These are phyloP conservation scores for Yueomyces sinensis DNA, from an alignment of 805 yeast genomes.

Conservation along the genomic window DNA sequence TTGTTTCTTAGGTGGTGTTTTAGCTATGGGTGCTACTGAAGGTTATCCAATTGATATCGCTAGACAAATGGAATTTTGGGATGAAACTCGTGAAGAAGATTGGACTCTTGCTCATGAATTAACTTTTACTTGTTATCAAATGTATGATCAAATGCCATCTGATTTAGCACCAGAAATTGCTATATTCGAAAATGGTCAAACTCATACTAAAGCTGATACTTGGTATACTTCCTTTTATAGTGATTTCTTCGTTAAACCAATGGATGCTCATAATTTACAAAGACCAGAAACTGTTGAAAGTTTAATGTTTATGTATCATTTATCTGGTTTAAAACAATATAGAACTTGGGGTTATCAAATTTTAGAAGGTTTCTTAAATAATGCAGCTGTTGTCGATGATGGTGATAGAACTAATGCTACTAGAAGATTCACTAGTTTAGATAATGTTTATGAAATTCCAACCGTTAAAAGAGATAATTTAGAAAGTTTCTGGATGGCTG, in stretches of 20 bases:
- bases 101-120: conserved; percentile 60
- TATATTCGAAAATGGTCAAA: conserved; percentile 47
- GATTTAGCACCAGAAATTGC: conserved; percentile 87
- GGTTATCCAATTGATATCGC: conserved; percentile 50
- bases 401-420: conserved; percentile 19
- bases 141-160: conserved; percentile 63
- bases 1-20: conserved; percentile 80
- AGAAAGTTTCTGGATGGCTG: conserved; percentile 92
- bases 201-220: conserved; percentile 7
- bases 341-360: conserved; percentile 87
- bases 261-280: conserved; percentile 75
- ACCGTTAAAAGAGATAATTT: conserved; percentile 53
- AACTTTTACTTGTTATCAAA: conserved; percentile 68
- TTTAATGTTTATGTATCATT: conserved; percentile 61
- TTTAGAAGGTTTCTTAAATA: conserved; percentile 52
- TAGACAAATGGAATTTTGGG: conserved; percentile 43
- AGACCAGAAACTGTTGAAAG: conserved; percentile 93
- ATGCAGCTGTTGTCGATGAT: conserved; percentile 33
- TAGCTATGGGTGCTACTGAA: conserved; percentile 80
- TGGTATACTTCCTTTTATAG: conserved; percentile 24
- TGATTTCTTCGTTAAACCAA: conserved; percentile 58
- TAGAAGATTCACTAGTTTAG: conserved; percentile 45
- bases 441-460: conserved; percentile 47
- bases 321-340: conserved; percentile 70
- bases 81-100: conserved; percentile 42